Conservation (phyloP, 2,329 filamentous ascomycete species). For the Apiospora marii region DNA sequence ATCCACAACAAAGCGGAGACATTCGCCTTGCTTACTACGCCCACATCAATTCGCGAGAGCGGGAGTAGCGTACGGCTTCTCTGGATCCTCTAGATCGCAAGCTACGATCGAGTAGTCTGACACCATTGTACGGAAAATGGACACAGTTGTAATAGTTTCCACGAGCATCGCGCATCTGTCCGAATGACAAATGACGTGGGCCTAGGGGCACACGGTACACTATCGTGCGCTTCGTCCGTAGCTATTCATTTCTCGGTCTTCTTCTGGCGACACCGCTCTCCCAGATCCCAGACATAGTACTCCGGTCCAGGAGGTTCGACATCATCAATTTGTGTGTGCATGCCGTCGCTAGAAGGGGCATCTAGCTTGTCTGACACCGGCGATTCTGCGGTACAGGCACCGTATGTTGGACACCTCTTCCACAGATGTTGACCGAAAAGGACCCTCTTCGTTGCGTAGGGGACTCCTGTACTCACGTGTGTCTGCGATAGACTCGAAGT, state of each 20-base stretch:
- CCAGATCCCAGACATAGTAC: background rate
- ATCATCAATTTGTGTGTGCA: background rate
- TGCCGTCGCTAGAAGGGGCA: background rate
- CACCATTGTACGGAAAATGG: background rate
- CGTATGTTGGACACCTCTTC: background rate
- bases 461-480: background rate
- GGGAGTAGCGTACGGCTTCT: background rate
- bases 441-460: too few relatives aligned
- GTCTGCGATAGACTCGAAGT: constrained; percentile 36
- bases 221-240: too few relatives aligned
- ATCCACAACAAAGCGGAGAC: background rate
- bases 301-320: background rate
- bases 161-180: background rate
- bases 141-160: background rate
- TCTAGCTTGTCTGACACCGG: background rate
- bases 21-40: background rate
- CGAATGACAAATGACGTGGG: background rate
- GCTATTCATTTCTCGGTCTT: too few relatives aligned
- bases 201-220: too few relatives aligned
- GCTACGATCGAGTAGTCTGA: background rate
- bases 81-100: background rate
- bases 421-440: background rate
- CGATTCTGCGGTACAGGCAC: background rate
- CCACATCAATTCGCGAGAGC: background rate
- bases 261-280: too few relatives aligned